Base-by-base conservation (phyloP, 768 basidiomycete species). In the Boletellus ananas region DNA sequence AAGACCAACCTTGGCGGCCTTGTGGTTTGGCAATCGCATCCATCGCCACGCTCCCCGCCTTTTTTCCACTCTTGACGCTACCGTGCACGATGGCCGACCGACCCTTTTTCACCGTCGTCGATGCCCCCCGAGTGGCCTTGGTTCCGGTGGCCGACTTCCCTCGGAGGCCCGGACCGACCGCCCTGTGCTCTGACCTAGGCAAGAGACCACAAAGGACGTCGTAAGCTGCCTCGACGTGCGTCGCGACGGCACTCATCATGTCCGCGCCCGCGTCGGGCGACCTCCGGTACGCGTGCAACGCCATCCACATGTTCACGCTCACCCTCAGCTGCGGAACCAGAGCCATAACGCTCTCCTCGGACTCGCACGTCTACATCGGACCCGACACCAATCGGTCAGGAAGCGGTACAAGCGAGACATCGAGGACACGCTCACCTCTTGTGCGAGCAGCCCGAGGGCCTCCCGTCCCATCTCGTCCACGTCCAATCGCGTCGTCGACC, bases 271-370 rank as follows among this genome's bases (percentile, higher is more conserved):
- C 52, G 29, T 29, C 29, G 47, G 78, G 73, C 9, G 64, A 69
- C 6, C 69, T 72, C 13, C 80, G 78, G 65, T 93, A 89, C 0
- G 80, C 76, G 58, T 88, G 83, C 17, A 94, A 69, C 0, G 84
- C 81, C 39, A 81, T 69, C 83, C 85, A 87, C 21, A 94, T 72
- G 58, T 87, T 80, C 0, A 76, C 71, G 1, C 75, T 67, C 1
- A 79, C 74, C 25, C 70, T 74, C 57, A 84, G 81, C 59, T 87
- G 81, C 7, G 58, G 60, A 47, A 66, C 49, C 47, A 70, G 68
- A 3, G 43, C 50, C 0, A 51, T 51, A 2, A 76, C 29, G 29
- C 29, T 29, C 29, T 29, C 38, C 49, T 76, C 74, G 3, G 58
- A 46, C 4, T 62, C 68, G 7, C 53, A 34, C 12, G 58, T 55